Conservation (phyloP, 495 filamentous ascomycete genomes). For the Collariella sp. region DNA sequence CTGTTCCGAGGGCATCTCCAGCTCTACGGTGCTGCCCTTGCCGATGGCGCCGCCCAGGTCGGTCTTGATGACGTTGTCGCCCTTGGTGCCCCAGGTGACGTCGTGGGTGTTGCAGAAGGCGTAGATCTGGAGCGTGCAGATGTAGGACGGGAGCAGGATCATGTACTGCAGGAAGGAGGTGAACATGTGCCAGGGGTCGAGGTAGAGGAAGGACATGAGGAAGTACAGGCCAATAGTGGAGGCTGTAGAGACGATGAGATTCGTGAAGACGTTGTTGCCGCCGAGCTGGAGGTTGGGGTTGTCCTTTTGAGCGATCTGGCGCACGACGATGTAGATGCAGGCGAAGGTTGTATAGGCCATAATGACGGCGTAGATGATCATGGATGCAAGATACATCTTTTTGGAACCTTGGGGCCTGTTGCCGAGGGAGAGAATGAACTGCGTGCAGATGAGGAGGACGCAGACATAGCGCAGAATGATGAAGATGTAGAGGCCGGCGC, state of each 20-base stretch:
- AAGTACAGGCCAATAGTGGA: constrained; percentile 94
- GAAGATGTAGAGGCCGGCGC: constrained; percentile 79
- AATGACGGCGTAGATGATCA: constrained; percentile 83
- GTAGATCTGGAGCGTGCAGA: constrained; percentile 96
- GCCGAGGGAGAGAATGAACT: constrained; percentile 97
- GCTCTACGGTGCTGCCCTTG: constrained; percentile 62
- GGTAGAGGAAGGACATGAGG: constrained; percentile 88
- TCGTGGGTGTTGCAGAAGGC: constrained; percentile 99
- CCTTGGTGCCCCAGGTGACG: constrained; percentile 98
- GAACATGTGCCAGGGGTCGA: constrained; percentile 99
- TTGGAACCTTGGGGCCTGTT: constrained; percentile 96
- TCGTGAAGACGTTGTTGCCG: constrained; percentile 86
- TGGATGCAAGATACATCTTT: constrained; percentile 77
- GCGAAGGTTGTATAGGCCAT: constrained; percentile 96
- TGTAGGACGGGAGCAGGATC: constrained; percentile 80
- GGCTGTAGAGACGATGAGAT: constrained; percentile 81
- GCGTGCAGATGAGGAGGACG: constrained; percentile 79
- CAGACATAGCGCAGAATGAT: constrained; percentile 73
- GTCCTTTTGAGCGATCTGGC: constrained; percentile 52
- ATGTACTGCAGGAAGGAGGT: constrained; percentile 92
- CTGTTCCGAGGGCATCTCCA: constrained; percentile 97
- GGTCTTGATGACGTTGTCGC: constrained; percentile 86
- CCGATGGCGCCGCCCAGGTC: constrained; percentile 80
- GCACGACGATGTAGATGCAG: constrained; percentile 73
- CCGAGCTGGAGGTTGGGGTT: constrained; percentile 47